Conservation (phyloP, 441 rosid genomes). For the Bruguiera hainesii region DNA sequence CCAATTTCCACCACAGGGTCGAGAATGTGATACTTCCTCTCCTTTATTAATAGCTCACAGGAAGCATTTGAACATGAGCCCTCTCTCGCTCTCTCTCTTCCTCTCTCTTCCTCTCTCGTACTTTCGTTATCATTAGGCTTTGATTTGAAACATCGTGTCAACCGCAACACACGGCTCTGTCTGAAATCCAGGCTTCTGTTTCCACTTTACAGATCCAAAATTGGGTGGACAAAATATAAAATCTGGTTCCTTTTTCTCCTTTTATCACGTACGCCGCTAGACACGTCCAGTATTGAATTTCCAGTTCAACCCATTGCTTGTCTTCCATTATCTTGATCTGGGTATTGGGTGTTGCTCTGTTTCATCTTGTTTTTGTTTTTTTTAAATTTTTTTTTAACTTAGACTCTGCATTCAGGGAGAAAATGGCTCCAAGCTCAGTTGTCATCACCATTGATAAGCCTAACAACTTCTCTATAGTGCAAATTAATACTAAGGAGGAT, state of each 20-base stretch:
- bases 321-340: slow-evolving; percentile 23
- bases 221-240: slow-evolving; percentile 20
- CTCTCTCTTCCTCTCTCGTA: slow-evolving; percentile 7
- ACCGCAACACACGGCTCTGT: slow-evolving; percentile 16
- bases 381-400: not conserved
- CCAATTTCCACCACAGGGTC: slow-evolving; percentile 8
- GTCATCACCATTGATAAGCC: slow-evolving; percentile 71
- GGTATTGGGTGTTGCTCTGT: slow-evolving; percentile 7
- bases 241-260: slow-evolving; percentile 1
- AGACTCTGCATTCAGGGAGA: not conserved
- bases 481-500: slow-evolving; percentile 49
- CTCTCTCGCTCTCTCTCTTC: not conserved
- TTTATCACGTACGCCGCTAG: slow-evolving; percentile 22
- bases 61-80: slow-evolving; percentile 28
- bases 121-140: slow-evolving; percentile 2
- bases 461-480: slow-evolving; percentile 41
- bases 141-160: slow-evolving; percentile 22
- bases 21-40: slow-evolving; percentile 16
- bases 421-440: slow-evolving; percentile 66
- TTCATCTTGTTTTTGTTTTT: not conserved
- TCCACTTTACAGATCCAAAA: slow-evolving; percentile 28
- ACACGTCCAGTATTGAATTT: slow-evolving; percentile 21
- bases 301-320: slow-evolving; percentile 13
- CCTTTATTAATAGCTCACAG: slow-evolving; percentile 36
- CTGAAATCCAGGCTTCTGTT: slow-evolving; percentile 31